These are phyloP conservation scores for Ustilago curta DNA, from an alignment of 1,284 basidiomycete genomes.

Conservation along the genomic window DNA sequence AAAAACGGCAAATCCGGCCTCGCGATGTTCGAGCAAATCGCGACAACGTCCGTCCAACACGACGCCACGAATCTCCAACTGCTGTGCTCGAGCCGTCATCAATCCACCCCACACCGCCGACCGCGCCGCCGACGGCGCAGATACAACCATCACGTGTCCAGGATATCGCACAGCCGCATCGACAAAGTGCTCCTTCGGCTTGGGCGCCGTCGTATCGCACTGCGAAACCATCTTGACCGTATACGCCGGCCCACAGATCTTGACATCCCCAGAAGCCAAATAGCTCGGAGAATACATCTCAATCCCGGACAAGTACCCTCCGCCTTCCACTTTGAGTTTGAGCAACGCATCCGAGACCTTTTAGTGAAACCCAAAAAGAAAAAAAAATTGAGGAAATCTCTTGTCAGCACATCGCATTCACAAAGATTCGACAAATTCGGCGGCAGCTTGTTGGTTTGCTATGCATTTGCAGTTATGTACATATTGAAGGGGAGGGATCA, in stretches of 20 bases:
- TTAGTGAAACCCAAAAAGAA: not conserved
- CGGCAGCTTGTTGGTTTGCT: not conserved
- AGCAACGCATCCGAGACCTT: slow-evolving; percentile 90
- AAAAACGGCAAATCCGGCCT: slow-evolving; percentile 74
- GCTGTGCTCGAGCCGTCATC: slow-evolving; percentile 85
- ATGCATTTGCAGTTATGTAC: slow-evolving; percentile 12
- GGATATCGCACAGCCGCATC: slow-evolving; percentile 79
- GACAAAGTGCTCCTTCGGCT: slow-evolving; percentile 81
- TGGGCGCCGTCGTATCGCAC: slow-evolving; percentile 77
- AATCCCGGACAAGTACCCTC: slow-evolving; percentile 86
- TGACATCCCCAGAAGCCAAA: slow-evolving; percentile 22
- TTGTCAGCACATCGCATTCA: slow-evolving; percentile 11
- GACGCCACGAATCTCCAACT: slow-evolving; percentile 78
- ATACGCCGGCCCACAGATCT: slow-evolving; percentile 80
- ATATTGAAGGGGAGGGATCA: slow-evolving; percentile 9
- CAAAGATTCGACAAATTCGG: not conserved
- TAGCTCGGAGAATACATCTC: slow-evolving; percentile 73
- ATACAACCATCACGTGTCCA: slow-evolving; percentile 77
- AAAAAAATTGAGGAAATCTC: not conserved
- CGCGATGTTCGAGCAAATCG: slow-evolving; percentile 82
- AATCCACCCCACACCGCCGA: slow-evolving; percentile 92
- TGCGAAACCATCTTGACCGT: slow-evolving; percentile 87
- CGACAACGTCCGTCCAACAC: slow-evolving; percentile 84
- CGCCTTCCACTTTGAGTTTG: slow-evolving; percentile 81
- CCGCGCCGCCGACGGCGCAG: slow-evolving; percentile 80